phyloP scores from a whole-genome alignment of 495 filamentous ascomycete genomes.

The Mycothermus thermophilus region DNA sequence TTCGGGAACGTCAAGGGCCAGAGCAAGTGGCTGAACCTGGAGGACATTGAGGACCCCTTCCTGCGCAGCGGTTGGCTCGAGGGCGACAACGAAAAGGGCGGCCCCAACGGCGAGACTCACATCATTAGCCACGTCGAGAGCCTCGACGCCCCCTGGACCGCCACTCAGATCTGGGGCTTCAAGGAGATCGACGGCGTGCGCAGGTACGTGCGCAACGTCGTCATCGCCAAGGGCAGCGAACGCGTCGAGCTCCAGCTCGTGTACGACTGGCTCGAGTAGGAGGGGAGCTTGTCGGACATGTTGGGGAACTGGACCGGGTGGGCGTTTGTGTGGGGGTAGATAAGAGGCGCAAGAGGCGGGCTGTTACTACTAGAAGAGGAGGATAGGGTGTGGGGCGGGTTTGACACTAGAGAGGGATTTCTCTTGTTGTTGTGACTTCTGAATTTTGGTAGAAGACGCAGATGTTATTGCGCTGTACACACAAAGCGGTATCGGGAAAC shows the following conservation, averaged over 20 bases:
- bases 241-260: slow-evolving; percentile 53
- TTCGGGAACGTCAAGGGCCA: slow-evolving; percentile 61
- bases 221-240: slow-evolving; percentile 49
- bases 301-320: background rate
- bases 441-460: no score
- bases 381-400: no score
- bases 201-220: slow-evolving; percentile 51
- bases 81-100: slow-evolving; percentile 33
- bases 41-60: slow-evolving; percentile 29
- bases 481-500: background rate
- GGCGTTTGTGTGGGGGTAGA: background rate
- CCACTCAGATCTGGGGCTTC: slow-evolving; percentile 44
- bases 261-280: slow-evolving; percentile 44
- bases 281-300: no score
- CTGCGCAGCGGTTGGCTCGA: slow-evolving; percentile 39
- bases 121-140: slow-evolving; percentile 43
- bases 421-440: no score
- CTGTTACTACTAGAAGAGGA: no score
- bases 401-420: no score
- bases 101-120: slow-evolving; percentile 33
- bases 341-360: no score
- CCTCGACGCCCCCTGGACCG: slow-evolving; percentile 44
- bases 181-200: slow-evolving; percentile 41
- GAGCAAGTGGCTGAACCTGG: slow-evolving; percentile 35
- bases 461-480: no score